Evolutionary conservation across 129 eudicot genomes (phyloP).

Genomic region (Centella asiatica): DNA sequence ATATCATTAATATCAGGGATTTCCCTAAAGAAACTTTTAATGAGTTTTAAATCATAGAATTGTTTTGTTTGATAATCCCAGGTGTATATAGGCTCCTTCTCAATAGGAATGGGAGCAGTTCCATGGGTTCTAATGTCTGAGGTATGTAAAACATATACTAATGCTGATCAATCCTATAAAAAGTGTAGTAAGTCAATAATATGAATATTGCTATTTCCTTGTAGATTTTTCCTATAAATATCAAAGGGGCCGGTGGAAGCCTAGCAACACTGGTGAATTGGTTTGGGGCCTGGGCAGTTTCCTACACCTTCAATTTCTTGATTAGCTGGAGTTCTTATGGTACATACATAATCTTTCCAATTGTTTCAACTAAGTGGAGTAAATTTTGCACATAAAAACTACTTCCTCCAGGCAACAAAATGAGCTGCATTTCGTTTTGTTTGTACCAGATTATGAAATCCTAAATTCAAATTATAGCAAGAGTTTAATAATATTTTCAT

Average conservation of each 20-base stretch:
- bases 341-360: conserved; percentile 13
- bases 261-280: conserved; percentile 82
- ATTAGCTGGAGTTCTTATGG: conserved; percentile 89
- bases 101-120: conserved; percentile 96
- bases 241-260: conserved; percentile 89
- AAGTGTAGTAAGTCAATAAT: no score
- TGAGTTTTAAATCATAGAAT: not conserved
- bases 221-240: conserved; percentile 69
- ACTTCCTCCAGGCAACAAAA: not conserved
- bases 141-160: conserved; percentile 46
- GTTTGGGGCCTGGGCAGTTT: conserved; percentile 90
- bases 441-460: no score
- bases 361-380: no score
- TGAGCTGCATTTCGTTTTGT: no score
- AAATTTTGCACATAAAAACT: not conserved
- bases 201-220: conserved; percentile 7
- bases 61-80: conserved; percentile 17
- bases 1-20: no score
- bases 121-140: conserved; percentile 99
- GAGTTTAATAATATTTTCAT: no score
- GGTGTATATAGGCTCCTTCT: conserved; percentile 70
- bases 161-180: no score
- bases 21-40: no score
- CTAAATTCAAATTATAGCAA: no score
- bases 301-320: conserved; percentile 77